phyloP scores from a whole-genome alignment of 495 filamentous ascomycete species.

The Neurospora sp. region DNA sequence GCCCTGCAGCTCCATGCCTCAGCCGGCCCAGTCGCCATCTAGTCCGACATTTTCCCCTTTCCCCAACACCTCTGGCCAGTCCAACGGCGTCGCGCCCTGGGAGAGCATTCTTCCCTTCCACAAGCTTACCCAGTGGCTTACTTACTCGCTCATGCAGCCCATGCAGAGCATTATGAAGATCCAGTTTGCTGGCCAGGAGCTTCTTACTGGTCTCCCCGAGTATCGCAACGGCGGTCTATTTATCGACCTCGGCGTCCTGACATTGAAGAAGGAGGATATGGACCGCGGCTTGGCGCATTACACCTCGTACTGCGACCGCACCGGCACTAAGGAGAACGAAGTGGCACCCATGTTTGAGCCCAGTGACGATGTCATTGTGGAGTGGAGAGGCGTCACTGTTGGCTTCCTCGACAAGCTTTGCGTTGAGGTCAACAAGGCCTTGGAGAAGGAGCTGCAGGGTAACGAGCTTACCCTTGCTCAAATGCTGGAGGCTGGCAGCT shows the following conservation, averaged over 20 bases:
- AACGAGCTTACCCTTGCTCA: slow-evolving; percentile 60
- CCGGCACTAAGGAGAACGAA: slow-evolving; percentile 60
- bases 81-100: slow-evolving; percentile 56
- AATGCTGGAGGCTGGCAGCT: slow-evolving; percentile 81
- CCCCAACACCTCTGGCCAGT: slow-evolving; percentile 27
- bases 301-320: slow-evolving; percentile 58
- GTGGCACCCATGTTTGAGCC: slow-evolving; percentile 71
- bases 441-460: slow-evolving; percentile 42
- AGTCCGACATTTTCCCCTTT: slow-evolving; percentile 37
- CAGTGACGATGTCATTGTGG: slow-evolving; percentile 76
- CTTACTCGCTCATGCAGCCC: slow-evolving; percentile 81
- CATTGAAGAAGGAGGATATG: slow-evolving; percentile 55
- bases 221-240: slow-evolving; percentile 83
- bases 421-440: slow-evolving; percentile 55
- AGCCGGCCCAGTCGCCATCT: slow-evolving; percentile 45
- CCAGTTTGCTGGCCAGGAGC: slow-evolving; percentile 65
- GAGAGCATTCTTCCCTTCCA: slow-evolving; percentile 93
- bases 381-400: slow-evolving; percentile 77
- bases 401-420: slow-evolving; percentile 74
- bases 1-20: slow-evolving; percentile 76
- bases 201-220: slow-evolving; percentile 77
- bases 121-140: slow-evolving; percentile 84
- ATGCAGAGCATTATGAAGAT: slow-evolving; percentile 70
- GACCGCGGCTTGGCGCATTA: slow-evolving; percentile 63
- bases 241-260: slow-evolving; percentile 71